Evolutionary conservation across 148 eudicot species (phyloP), one percentile per base, ranked within the genome.

Genomic region (Linanthus parryae): DNA sequence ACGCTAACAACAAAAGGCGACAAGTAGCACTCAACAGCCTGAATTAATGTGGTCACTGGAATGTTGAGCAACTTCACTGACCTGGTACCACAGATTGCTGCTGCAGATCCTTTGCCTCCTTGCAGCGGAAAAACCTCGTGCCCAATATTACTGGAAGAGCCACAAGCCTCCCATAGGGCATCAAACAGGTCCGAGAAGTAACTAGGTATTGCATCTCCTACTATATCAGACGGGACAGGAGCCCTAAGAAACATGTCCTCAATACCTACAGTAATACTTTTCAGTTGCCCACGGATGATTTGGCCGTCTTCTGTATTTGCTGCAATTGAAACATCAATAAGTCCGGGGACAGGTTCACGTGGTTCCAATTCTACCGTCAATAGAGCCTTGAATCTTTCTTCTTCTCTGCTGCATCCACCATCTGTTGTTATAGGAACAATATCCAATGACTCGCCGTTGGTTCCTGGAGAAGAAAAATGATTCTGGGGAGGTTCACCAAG

Each of bases 121-220:
- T 79, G 84, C 34, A 92, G 59, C 4, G 73, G 58, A 57, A 92
- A 92, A 36, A 70, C 66, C 73, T 92, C 99, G 43, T 95, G 69
- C 11, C 94, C 96, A 12, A 82, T 78, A 73, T 67, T 77, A 41
- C 88, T 69, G 42, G 90, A 67, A 44, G 83, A 46, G 27, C 83
- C 94, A 50, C 96, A 92, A 8, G 84, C 94, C 65, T 92, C 99
- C 99, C 99, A 92, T 50, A 92, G 67, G 47, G 99, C 88, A 64
- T 80, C 68, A 61, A 84, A 92, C 31, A 92, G 71, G 37, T 77
- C 68, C 1, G 73, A 40, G 55, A 73, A 65, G 72, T 84, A 92
- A 34, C 30, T 51, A 27, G 89, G 72, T 2, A 58, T 44, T 35
- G 54, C 67, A 39, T 69, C 78, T 42, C 44, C 67, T 1, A 62